Evolutionary conservation across 352 stramenopile species (phyloP), one percentile per base, ranked within the genome.

Genomic region (Pythium periplocum): DNA sequence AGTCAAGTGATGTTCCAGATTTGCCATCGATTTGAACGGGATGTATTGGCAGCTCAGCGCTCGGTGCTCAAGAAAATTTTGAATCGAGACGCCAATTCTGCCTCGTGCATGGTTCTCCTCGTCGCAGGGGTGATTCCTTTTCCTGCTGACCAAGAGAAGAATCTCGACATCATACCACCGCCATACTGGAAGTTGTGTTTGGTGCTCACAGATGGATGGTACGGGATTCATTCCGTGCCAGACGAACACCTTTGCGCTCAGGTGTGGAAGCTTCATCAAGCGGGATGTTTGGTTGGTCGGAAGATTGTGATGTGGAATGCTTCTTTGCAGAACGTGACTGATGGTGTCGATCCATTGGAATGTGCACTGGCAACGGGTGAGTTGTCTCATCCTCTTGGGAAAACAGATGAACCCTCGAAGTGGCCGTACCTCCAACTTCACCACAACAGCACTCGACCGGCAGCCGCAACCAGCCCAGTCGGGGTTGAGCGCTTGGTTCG

Each of bases 161-260:
- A 62, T 8, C 37, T 69, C 2, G 70, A 83, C 32, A 59, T 73
- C 43, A 64, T 71, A 44, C 62, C 73, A n/a, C 75, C 73, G 6
- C 52, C 72, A 2, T 68, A 71, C 42, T 86, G 71, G 71, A 83
- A 83, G 33, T 45, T 87, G 49, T 66, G 73, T 6, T 53, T 85
- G 12, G 78, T 91, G 34, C 57, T 91, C 9, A 89, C 75, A 1
- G 80, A 91, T 62, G 80, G 80, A 30, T 87, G 80, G 80, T 86
- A 91, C 59, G 74, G 64, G 32, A 59, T 87, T 4, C 85, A 87
- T 37, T 75, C 64, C 30, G 60, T 87, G 9, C 75, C 78, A 40
- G 78, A 87, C 51, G 40, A 52, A 7, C 51, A 64, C 5, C 50
- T 89, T 34, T 61, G 62, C 32, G 59, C 57, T n/a, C 53, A 61